phyloP scores from a whole-genome alignment of 23 red algal genomes.

The Pyropia haitanensis region DNA sequence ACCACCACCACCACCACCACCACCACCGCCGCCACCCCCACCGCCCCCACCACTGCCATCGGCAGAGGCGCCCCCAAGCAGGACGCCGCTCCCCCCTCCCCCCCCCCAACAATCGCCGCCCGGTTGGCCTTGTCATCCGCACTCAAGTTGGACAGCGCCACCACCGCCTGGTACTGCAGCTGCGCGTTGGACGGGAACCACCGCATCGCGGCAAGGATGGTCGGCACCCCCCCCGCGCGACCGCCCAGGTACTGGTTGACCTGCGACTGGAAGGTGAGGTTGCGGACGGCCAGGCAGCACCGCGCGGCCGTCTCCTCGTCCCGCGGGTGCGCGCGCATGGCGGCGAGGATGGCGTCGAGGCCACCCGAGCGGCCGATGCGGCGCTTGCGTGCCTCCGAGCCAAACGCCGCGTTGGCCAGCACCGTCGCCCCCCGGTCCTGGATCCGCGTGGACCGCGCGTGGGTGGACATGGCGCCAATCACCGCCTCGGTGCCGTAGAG shows the following conservation, averaged over 20 bases:
- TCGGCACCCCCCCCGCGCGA: slow-evolving; percentile 20
- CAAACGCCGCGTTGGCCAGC: slow-evolving; percentile 26
- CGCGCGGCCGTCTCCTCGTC: slow-evolving; percentile 8
- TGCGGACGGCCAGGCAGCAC: slow-evolving; percentile 13
- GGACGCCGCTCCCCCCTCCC: slow-evolving; percentile 1
- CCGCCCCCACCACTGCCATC: too few species aligned
- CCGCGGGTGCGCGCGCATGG: slow-evolving; percentile 15
- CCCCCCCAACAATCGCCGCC: slow-evolving; percentile 3
- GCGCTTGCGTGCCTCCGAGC: slow-evolving; percentile 22
- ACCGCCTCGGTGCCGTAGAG: too few species aligned
- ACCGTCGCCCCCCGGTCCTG: slow-evolving; percentile 18
- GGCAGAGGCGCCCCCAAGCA: slow-evolving; percentile 1
- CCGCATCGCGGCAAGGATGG: slow-evolving; percentile 15
- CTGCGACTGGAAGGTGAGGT: slow-evolving; percentile 27
- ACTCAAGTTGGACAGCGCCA: slow-evolving; percentile 36
- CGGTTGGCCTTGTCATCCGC: slow-evolving; percentile 18
- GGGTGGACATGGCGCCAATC: slow-evolving; percentile 5
- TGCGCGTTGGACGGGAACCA: slow-evolving; percentile 10
- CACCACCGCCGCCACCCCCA: too few species aligned
- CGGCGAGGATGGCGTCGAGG: slow-evolving; percentile 12
- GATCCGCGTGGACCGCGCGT: slow-evolving; percentile 2
- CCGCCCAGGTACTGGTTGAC: slow-evolving; percentile 35
- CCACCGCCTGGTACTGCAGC: slow-evolving; percentile 17
- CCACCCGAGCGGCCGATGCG: slow-evolving; percentile 10
- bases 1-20: too few species aligned